Evolutionary conservation across 2,329 filamentous ascomycete species (phyloP).

Genomic region (Aspergillus bombycis): DNA sequence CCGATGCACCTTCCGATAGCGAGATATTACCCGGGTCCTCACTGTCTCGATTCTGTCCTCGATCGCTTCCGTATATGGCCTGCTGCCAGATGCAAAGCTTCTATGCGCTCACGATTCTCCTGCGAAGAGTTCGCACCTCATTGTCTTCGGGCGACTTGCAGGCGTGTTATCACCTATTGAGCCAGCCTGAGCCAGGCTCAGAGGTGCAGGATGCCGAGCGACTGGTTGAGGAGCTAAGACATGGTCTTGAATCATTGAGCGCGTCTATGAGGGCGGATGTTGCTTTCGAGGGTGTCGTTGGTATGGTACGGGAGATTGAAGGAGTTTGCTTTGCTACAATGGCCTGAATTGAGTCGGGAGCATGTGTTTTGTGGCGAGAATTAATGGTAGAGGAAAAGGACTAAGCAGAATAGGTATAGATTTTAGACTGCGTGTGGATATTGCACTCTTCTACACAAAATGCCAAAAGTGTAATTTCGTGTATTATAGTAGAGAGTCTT

Average conservation of each 20-base stretch:
- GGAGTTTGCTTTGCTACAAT: not conserved
- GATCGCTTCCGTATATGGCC: constrained; percentile 25
- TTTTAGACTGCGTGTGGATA: too few relatives aligned
- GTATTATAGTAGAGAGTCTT: too few relatives aligned
- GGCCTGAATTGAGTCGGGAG: not conserved
- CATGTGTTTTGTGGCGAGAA: too few relatives aligned
- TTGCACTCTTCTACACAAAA: too few relatives aligned
- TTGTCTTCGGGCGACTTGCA: constrained; percentile 19
- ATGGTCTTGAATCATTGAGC: constrained; percentile 22
- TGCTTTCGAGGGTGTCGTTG: constrained; percentile 27
- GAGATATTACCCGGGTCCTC: not conserved
- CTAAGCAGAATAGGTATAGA: too few relatives aligned
- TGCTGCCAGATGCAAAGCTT: constrained; percentile 29
- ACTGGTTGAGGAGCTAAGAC: constrained; percentile 26
- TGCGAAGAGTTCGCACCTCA: constrained; percentile 25
- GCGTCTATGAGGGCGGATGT: constrained; percentile 21
- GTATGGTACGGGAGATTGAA: constrained; percentile 29
- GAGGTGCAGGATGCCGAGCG: constrained; percentile 29
- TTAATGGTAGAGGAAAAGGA: too few relatives aligned
- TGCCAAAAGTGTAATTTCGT: too few relatives aligned
- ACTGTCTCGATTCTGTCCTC: constrained; percentile 10
- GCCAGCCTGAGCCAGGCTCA: constrained; percentile 20
- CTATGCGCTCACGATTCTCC: constrained; percentile 28
- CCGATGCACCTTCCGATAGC: not conserved
- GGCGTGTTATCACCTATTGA: constrained; percentile 26